Percentiles rank a stretch among this genome's conserved stretches.
Evolutionary conservation across 352 stramenopile species (phyloP).

Genomic region (Thraustochytrium sp.): DNA sequence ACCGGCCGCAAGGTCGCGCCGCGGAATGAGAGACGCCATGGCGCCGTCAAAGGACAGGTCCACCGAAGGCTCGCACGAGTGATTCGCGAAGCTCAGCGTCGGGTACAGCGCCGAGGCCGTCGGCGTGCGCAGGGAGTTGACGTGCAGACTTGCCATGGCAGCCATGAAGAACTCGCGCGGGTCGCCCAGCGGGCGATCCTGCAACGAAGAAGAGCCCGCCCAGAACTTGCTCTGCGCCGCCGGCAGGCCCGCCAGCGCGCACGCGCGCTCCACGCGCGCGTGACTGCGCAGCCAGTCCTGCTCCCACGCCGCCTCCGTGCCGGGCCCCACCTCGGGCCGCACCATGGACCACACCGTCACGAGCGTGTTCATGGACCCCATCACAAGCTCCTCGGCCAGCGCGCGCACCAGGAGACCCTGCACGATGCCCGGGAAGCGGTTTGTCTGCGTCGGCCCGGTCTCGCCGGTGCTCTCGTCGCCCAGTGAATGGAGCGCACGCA

Average conservation of each 20-base stretch:
- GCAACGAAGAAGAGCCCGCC: not conserved
- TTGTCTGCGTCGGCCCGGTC: not conserved
- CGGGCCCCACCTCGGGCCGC: not conserved
- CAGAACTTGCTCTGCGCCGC: not conserved
- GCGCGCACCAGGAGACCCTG: not conserved
- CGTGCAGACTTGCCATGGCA: not conserved
- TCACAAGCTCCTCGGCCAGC: not conserved
- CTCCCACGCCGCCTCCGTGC: not conserved
- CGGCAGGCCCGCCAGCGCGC: not conserved
- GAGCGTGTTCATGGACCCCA: not conserved
- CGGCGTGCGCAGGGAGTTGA: not conserved
- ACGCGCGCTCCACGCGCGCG: not conserved
- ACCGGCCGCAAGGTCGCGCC: not conserved
- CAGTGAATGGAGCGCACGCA: not conserved
- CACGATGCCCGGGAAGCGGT: not conserved
- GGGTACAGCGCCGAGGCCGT: not conserved
- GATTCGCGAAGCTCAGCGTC: slow-evolving; percentile 8
- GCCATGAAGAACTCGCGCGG: not conserved
- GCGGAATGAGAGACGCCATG: not conserved
- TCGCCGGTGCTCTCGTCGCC: not conserved
- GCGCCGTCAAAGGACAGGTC: slow-evolving; percentile 2
- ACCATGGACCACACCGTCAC: not conserved
- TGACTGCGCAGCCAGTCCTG: not conserved
- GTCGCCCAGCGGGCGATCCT: not conserved
- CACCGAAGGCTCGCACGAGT: not conserved